Evolutionary conservation across 106 monocot genomes (phyloP).

Genomic region (Dendrobium chrysotoxum): DNA sequence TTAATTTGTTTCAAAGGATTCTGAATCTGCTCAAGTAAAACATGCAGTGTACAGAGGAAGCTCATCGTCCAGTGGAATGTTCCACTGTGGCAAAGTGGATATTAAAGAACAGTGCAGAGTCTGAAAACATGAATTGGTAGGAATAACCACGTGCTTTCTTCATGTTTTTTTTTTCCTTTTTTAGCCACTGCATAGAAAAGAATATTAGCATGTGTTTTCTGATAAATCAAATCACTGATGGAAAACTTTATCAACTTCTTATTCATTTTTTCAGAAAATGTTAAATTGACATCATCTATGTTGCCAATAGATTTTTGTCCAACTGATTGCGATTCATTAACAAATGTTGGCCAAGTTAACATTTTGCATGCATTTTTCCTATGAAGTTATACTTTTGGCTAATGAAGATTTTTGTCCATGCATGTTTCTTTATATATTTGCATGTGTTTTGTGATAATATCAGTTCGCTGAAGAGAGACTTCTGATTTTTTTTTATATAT

Average conservation of each 20-base stretch:
- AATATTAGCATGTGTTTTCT: not conserved
- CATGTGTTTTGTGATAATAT: not conserved
- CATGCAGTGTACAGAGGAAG: constrained; percentile 19
- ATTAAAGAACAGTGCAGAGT: constrained; percentile 21
- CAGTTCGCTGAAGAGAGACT: not conserved
- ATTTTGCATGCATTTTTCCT: not conserved
- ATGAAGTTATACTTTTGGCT: not conserved
- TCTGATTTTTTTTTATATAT: not conserved
- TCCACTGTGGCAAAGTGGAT: constrained; percentile 23
- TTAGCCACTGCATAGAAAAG: not conserved
- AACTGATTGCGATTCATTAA: not conserved
- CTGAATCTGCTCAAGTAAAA: constrained; percentile 5
- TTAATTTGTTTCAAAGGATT: not conserved
- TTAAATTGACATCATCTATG: not conserved
- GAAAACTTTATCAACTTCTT: not conserved
- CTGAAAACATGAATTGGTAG: constrained; percentile 25
- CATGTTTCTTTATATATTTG: not conserved
- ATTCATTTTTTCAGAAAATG: not conserved
- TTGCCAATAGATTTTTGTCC: not conserved
- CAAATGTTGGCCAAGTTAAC: not conserved
- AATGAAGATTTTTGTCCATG: not conserved
- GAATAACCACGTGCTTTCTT: not conserved
- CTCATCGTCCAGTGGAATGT: constrained; percentile 23
- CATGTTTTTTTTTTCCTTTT: not conserved
- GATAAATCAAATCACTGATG: not conserved